Evolutionary conservation across 2,329 filamentous ascomycete genomes (phyloP), one percentile per base, ranked within the genome.

Genomic region (Ascomycota sp.): DNA sequence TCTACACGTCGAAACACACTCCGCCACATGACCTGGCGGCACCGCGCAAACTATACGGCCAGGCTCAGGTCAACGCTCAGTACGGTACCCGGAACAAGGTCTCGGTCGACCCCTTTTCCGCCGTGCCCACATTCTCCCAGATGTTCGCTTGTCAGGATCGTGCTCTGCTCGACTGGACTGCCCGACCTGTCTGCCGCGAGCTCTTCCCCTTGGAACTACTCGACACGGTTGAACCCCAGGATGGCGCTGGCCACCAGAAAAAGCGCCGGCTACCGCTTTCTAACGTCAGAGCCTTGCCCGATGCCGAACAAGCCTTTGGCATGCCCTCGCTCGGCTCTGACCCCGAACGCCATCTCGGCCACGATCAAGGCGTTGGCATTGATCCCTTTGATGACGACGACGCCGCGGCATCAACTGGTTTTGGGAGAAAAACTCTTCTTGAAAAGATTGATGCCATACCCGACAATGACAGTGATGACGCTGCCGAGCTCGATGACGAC

Each of bases 171-270:
- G 63, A 70, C 38, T 57, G 69, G 39, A 53, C 52, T 7, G 51
- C 53, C 4, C 53, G 59, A 21, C 59, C 63, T 1, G 61, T 67
- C 34, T 61, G 53, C 35, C 51, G 51, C 28, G 61, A 65, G 30
- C 54, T 71, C 32, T 70, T 70, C 43, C 66, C 67, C 0, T 41
- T 53, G 24, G 66, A 71, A 47, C 53, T 72, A 15, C 61, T 65
- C 44, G 52, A 56, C 15, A 68, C 63, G 0, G 50, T 71, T 11
- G 63, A 68, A 33, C 63, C 63, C 24, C 43, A 32, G 9, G 45
- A 44, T 25, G 43, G 44, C 25, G 38, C 36, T n/a, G 51, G 51
- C 22, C 44, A 41, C 9, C 45, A 43, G 27, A 59, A 52, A 51
- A 60, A 40, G 60, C 59, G 52, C 23, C 50, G 48, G 27, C 47